Conservation (phyloP, 768 basidiomycete genomes). For the Tulasnella calospora region DNA sequence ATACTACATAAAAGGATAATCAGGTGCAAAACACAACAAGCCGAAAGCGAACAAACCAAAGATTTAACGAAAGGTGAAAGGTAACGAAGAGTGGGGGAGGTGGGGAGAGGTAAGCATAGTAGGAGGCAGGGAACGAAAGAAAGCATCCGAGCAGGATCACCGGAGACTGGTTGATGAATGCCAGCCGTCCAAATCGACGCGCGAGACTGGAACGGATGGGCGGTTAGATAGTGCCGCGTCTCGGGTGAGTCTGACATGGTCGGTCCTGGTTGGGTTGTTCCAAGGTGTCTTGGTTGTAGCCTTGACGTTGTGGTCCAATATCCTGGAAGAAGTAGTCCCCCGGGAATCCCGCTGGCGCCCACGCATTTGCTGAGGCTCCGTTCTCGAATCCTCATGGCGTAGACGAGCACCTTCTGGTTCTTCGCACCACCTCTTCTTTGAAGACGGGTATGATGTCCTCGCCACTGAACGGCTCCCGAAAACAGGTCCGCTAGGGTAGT, state of each 20-base stretch:
- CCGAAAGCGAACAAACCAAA: neutral
- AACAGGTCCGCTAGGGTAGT: neutral
- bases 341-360: neutral
- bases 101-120: neutral
- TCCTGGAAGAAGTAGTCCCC: neutral
- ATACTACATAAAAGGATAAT: conserved; percentile 4
- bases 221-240: neutral
- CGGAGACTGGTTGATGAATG: neutral
- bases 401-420: neutral
- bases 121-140: neutral
- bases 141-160: neutral
- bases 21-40: neutral
- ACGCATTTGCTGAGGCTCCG: neutral
- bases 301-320: neutral
- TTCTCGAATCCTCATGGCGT: neutral
- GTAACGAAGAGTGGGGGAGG: neutral
- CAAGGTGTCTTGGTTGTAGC: neutral
- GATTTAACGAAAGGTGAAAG: neutral
- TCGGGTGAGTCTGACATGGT: neutral
- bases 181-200: neutral
- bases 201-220: neutral
- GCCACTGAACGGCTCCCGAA: neutral
- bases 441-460: neutral
- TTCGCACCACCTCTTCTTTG: neutral
- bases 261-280: neutral